Base-by-base conservation (phyloP, 306 rosid species). In the Abrus precatorius region DNA sequence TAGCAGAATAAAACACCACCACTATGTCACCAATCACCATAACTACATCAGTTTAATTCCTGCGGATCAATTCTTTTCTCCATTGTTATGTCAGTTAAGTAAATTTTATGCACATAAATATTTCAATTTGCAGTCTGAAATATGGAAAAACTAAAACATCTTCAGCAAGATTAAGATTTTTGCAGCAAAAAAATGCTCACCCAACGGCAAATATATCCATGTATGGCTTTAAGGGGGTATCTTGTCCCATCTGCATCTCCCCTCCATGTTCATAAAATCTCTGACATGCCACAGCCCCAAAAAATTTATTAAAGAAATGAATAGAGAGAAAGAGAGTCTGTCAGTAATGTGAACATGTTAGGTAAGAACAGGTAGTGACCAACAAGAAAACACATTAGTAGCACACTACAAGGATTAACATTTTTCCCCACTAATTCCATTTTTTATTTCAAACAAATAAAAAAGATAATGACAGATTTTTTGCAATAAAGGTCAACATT, bases 191-290 rank as follows among this genome's bases (percentile, higher is more conserved):
- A 73, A 85, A 74, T 79, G 44, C 98, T 89, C 87, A 95, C 99
- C 99, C 99, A 2, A 93, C 92, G 49, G 98, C 92, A 84, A 95
- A 95, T 76, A 93, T 89, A 87, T 95, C 99, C 99, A 95, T 95
- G 64, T 97, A 93, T 73, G 98, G 91, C 76, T 91, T 87, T 79
- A 93, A 81, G 74, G 98, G 92, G 73, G 96, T 83, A 82, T 95
- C 98, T 28, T 95, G 99, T 14, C 92, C 93, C 77, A 90, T 86
- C 85, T 93, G 94, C 93, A 87, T 90, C 93, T 93, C 97, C 72
- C 96, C 97, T 85, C 98, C 99, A 62, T 95, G 90, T 90, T 95
- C 99, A 86, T 93, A 95, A 85, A 95, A 95, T 85, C 99, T 93
- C 99, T 93, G 89, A 11, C 52, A 86, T 43, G 41, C 27, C 49